These are phyloP conservation scores for Anethum foeniculum DNA, from an alignment of 140 eudicot genomes.

Conservation along the genomic window DNA sequence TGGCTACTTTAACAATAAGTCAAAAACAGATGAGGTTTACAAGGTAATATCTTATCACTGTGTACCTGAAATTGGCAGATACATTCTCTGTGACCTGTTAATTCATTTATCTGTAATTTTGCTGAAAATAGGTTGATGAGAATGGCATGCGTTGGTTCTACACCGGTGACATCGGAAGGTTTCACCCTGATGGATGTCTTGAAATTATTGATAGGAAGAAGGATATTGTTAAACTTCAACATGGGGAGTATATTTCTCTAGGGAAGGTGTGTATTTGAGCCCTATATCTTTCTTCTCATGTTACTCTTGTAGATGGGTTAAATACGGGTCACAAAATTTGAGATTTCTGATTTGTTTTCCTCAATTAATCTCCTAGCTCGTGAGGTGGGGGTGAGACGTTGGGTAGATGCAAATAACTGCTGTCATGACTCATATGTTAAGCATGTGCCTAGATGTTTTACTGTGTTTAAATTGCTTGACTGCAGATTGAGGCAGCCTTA, in stretches of 20 bases:
- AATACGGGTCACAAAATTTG: background rate
- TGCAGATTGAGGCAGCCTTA: constrained; percentile 92
- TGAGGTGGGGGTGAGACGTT: background rate
- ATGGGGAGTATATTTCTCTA: constrained; percentile 91
- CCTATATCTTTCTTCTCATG: background rate
- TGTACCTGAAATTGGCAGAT: background rate
- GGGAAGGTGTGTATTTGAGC: constrained; percentile 59
- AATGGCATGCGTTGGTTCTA: constrained; percentile 94
- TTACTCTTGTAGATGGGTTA: background rate
- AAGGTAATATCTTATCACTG: constrained; percentile 31
- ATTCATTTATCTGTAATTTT: background rate
- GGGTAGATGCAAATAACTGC: background rate
- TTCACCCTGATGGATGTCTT: constrained; percentile 96
- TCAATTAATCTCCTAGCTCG: background rate
- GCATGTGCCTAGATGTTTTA: background rate
- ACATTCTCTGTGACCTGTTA: background rate
- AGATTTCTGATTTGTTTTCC: background rate
- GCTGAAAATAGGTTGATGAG: constrained; percentile 64
- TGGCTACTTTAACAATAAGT: constrained; percentile 82
- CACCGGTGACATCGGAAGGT: constrained; percentile 90
- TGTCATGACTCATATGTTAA: background rate
- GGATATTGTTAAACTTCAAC: constrained; percentile 97
- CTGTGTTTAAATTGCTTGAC: constrained; percentile 5
- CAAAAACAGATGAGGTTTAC: constrained; percentile 84
- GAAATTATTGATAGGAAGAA: constrained; percentile 92